phyloP scores from a whole-genome alignment of 176 grass and related monocot genomes.

The Aegilops sharonensis region DNA sequence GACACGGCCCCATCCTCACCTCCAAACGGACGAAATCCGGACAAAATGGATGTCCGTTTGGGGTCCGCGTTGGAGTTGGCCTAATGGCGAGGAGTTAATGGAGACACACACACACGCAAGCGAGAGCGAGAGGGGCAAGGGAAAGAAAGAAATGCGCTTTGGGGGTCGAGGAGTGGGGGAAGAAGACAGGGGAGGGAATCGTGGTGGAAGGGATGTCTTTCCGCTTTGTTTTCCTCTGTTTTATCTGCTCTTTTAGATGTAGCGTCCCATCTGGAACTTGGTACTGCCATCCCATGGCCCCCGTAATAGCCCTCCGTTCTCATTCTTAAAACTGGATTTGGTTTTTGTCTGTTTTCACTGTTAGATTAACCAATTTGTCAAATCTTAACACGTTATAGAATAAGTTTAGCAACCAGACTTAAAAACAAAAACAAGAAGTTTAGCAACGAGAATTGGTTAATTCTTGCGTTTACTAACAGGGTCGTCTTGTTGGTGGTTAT shows the following conservation, averaged over 20 bases:
- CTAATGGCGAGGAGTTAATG: constrained; percentile 12
- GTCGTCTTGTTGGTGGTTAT: no score
- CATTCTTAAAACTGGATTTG: not conserved
- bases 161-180: not conserved
- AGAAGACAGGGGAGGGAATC: not conserved
- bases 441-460: no score
- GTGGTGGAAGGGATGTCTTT: not conserved
- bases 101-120: constrained; percentile 4
- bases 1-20: no score
- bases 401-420: no score
- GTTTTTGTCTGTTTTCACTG: not conserved
- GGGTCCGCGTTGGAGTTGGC: no score
- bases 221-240: not conserved
- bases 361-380: not conserved
- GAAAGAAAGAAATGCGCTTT: constrained; percentile 20
- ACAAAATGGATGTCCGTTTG: no score
- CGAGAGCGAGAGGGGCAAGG: not conserved
- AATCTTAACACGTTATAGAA: no score
- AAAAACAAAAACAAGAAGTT: no score
- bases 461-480: no score
- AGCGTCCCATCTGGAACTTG: not conserved
- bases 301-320: not conserved
- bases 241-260: not conserved
- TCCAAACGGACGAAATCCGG: no score
- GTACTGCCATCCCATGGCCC: not conserved